Evolutionary conservation across 2,329 filamentous ascomycete genomes (phyloP).

Genomic region (Pseudogymnoascus sp.): DNA sequence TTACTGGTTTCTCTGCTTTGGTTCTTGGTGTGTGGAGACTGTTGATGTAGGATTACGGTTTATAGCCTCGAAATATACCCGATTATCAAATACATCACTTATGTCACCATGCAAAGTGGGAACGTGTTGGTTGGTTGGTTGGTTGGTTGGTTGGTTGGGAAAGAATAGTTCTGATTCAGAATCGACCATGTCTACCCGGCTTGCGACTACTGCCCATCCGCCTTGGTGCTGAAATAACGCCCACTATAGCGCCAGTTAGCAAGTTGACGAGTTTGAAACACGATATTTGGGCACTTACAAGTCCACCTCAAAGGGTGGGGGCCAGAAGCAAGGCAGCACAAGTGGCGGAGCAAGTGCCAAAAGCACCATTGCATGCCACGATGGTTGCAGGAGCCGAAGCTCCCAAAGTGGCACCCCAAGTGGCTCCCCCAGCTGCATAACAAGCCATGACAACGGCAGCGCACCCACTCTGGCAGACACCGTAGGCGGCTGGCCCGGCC

Average conservation of each 20-base stretch:
- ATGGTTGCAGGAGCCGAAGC: slow-evolving; percentile 33
- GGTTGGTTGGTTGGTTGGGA: too few relatives aligned
- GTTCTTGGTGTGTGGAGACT: slow-evolving; percentile 63
- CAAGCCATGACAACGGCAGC: slow-evolving; percentile 37
- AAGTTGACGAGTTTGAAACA: background rate
- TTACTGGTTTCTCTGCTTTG: slow-evolving; percentile 51
- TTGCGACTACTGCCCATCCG: background rate
- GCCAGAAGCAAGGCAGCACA: slow-evolving; percentile 31
- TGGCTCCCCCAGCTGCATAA: slow-evolving; percentile 36
- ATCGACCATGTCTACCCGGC: too few relatives aligned
- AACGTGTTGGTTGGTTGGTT: too few relatives aligned
- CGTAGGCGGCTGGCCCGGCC: slow-evolving; percentile 34
- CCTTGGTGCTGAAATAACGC: too few relatives aligned
- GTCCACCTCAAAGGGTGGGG: slow-evolving; percentile 26
- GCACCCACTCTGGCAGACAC: slow-evolving; percentile 40
- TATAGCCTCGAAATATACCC: slow-evolving; percentile 19
- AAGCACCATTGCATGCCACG: slow-evolving; percentile 37
- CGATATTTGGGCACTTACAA: background rate
- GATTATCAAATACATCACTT: background rate
- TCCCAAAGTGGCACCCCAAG: slow-evolving; percentile 33
- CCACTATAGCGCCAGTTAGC: background rate
- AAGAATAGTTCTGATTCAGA: background rate
- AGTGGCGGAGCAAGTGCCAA: slow-evolving; percentile 37
- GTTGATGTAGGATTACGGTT: slow-evolving; percentile 59
- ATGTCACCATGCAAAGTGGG: background rate